Evolutionary conservation across 2,329 filamentous ascomycete species (phyloP).

Genomic region (Fusarium stilboides): DNA sequence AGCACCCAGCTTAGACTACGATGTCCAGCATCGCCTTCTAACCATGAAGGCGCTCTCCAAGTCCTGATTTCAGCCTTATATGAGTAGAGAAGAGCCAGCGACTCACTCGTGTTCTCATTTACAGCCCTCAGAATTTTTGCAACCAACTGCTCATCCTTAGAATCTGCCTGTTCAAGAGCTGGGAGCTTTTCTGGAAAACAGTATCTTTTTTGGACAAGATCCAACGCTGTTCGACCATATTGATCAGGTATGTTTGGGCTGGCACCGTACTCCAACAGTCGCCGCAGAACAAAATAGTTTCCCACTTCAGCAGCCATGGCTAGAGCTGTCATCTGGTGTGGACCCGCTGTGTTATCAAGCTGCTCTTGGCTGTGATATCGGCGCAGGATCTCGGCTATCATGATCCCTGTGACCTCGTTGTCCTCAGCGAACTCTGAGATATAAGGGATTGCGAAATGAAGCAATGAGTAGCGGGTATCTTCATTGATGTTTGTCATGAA

Average conservation of each 20-base stretch:
- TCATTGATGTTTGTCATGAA: neutral
- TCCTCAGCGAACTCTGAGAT: neutral
- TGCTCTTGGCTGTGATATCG: neutral
- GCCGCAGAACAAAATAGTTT: neutral
- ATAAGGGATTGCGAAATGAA: neutral
- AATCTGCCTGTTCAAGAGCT: neutral
- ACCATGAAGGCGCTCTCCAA: neutral
- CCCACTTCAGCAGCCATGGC: constrained; percentile 4
- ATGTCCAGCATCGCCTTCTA: neutral
- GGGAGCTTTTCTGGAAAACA: constrained; percentile 2
- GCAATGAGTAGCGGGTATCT: neutral
- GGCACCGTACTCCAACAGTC: neutral
- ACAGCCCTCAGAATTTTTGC: neutral
- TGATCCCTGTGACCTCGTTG: neutral
- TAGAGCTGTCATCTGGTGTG: constrained; percentile 7
- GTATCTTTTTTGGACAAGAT: constrained; percentile 1
- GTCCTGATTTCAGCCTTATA: neutral
- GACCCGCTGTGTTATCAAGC: constrained; percentile 7
- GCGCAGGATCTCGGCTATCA: neutral
- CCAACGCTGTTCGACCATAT: neutral
- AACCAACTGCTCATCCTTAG: neutral
- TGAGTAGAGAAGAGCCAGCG: neutral
- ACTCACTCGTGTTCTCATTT: constrained; percentile 12
- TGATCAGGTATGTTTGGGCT: constrained; percentile 1
- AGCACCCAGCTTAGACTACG: constrained; percentile 1